Evolutionary conservation across 1,139 yeast species (phyloP).

Genomic region (Meyerozyma guilliermondii): DNA sequence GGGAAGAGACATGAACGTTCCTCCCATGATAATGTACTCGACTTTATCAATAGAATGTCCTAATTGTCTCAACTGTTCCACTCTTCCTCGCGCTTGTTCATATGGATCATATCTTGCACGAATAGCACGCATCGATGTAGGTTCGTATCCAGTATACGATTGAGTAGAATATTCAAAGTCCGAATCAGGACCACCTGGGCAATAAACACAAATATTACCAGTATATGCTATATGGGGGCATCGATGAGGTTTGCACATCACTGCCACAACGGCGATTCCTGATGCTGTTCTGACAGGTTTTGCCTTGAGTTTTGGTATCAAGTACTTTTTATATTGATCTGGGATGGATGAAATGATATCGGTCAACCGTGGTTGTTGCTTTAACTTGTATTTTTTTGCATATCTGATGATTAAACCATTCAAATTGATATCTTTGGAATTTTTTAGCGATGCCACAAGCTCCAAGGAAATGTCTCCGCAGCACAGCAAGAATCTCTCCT

Average conservation of each 20-base stretch:
- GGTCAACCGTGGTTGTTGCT: conserved; percentile 90
- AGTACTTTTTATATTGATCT: conserved; percentile 87
- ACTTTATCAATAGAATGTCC: conserved; percentile 98
- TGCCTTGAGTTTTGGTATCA: conserved; percentile 90
- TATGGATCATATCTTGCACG: conserved; percentile 97
- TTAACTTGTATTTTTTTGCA: conserved; percentile 86
- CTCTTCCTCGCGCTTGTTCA: conserved; percentile 97
- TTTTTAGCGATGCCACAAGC: conserved; percentile 70
- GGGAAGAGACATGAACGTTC: conserved; percentile 95
- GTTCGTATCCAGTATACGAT: conserved; percentile 97
- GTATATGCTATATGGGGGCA: conserved; percentile 99
- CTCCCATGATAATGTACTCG: conserved; percentile 98
- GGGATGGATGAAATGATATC: conserved; percentile 95
- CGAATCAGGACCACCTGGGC: conserved; percentile 99
- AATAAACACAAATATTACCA: conserved; percentile 96
- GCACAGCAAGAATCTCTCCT: conserved; percentile 87
- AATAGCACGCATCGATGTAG: conserved; percentile 98
- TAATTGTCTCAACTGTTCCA: conserved; percentile 88
- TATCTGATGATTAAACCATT: conserved; percentile 83
- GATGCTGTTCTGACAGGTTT: conserved; percentile 98
- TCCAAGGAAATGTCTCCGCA: conserved; percentile 92
- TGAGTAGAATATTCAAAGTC: conserved; percentile 98
- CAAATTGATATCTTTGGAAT: conserved; percentile 76
- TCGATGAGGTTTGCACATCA: conserved; percentile 98
- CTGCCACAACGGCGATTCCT: conserved; percentile 98